These are phyloP conservation scores for Perilla frutescens DNA, from an alignment of 257 asterid species.

Conservation along the genomic window DNA sequence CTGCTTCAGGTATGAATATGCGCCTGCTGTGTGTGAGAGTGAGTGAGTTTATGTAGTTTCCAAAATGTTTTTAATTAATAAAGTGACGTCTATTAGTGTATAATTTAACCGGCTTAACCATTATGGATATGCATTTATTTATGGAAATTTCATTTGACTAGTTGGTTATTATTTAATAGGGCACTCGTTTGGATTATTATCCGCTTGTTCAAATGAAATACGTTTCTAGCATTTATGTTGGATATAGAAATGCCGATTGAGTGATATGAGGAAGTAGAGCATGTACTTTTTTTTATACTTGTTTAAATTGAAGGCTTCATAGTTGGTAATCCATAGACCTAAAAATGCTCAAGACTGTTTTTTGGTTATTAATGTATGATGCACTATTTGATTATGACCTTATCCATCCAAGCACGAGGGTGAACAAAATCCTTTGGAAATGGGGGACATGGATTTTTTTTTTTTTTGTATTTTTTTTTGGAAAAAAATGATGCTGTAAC, in stretches of 20 bases:
- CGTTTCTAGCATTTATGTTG: constrained; percentile 7
- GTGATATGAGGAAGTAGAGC: neutral
- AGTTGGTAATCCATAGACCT: neutral
- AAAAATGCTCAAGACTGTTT: too few relatives aligned
- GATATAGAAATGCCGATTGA: constrained; percentile 22
- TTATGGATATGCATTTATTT: neutral
- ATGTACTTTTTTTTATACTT: neutral
- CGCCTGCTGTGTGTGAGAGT: neutral
- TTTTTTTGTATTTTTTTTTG: too few relatives aligned
- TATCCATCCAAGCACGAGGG: too few relatives aligned
- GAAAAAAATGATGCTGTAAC: neutral
- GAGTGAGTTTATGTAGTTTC: neutral
- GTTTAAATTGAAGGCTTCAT: neutral
- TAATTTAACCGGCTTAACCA: neutral
- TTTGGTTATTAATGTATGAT: too few relatives aligned
- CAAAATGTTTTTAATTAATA: neutral
- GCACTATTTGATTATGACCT: too few relatives aligned
- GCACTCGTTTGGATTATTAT: neutral
- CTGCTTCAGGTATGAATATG: constrained; percentile 61
- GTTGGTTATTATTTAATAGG: constrained; percentile 1
- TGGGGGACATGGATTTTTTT: too few relatives aligned
- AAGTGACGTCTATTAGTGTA: neutral
- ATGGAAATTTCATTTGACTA: neutral
- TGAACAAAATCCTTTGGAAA: too few relatives aligned
- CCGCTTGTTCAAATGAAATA: neutral